These are phyloP conservation scores for Puccinia brachypodii DNA, from an alignment of 1,284 basidiomycete species.

Conservation along the genomic window DNA sequence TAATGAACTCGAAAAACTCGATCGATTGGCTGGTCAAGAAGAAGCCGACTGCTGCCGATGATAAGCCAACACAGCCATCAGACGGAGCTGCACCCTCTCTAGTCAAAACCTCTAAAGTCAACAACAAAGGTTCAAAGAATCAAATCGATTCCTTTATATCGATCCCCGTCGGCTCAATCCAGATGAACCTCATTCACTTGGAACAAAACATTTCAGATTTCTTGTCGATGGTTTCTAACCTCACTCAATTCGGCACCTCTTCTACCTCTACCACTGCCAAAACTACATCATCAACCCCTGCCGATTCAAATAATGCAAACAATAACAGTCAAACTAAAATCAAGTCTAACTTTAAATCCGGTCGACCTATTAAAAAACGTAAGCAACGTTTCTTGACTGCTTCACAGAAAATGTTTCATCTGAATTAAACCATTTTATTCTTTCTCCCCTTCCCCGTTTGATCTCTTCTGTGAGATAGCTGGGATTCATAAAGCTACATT, in stretches of 20 bases:
- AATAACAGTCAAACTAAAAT: background rate
- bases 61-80: background rate
- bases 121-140: background rate
- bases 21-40: constrained; percentile 87
- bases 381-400: background rate
- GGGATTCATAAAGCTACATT: constrained; percentile 18
- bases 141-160: constrained; percentile 13
- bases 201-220: constrained; percentile 39
- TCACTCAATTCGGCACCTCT: constrained; percentile 35
- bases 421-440: background rate
- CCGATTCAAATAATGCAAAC: background rate
- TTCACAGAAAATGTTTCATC: background rate
- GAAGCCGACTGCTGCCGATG: background rate
- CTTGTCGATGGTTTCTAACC: constrained; percentile 12
- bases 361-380: constrained; percentile 39
- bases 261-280: background rate
- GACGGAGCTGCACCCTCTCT: background rate
- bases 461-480: background rate
- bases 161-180: constrained; percentile 24
- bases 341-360: constrained; percentile 27
- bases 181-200: constrained; percentile 32
- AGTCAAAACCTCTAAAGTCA: background rate
- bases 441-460: too few relatives aligned
- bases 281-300: background rate
- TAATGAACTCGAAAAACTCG: constrained; percentile 75